Evolutionary conservation across 192 early-diverging fungal species (phyloP).

Genomic region (Linnemannia schmuckeri): DNA sequence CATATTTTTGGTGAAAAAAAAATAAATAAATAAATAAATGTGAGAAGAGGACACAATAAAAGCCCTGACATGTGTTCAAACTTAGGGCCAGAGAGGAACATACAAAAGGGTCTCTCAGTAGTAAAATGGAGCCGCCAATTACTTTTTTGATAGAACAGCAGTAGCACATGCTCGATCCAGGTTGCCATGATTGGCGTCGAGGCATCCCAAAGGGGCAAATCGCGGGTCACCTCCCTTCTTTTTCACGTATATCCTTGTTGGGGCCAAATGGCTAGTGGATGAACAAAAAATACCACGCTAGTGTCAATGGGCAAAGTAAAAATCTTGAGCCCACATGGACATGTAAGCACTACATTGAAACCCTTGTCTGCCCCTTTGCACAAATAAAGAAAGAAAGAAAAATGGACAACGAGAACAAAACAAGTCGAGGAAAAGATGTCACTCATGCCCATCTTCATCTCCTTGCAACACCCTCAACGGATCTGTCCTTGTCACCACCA

Average conservation of each 20-base stretch:
- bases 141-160: neutral
- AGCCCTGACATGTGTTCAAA: neutral
- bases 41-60: neutral
- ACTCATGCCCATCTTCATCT: neutral
- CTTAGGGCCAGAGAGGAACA: neutral
- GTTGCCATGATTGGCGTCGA: neutral
- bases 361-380: neutral
- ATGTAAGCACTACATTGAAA: neutral
- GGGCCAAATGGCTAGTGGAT: conserved; percentile 7
- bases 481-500: neutral
- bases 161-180: too few relatives aligned
- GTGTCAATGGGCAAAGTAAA: neutral
- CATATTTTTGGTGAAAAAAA: neutral
- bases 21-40: neutral
- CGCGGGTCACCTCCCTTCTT: conserved; percentile 2
- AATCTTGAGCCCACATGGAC: neutral
- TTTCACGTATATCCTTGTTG: neutral
- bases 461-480: neutral
- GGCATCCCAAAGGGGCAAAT: neutral
- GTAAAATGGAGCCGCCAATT: neutral
- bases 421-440: neutral
- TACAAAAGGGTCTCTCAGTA: neutral
- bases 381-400: too few relatives aligned
- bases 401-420: too few relatives aligned
- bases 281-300: neutral